Base-by-base conservation (phyloP, 2,329 filamentous ascomycete genomes). In the Apiospora malaysiana region DNA sequence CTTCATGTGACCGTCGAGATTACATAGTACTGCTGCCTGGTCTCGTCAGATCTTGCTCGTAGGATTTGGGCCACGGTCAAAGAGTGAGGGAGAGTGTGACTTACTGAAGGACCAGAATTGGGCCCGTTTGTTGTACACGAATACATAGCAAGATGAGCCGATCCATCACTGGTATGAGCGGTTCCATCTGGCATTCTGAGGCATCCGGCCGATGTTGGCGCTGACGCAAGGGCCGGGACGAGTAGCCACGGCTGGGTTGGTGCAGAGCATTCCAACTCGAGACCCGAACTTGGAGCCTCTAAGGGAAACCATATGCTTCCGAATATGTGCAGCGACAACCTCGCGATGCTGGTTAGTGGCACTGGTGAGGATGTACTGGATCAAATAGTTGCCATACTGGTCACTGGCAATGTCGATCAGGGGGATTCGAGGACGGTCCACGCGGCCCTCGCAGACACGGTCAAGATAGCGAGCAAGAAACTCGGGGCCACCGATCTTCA, bases 271-370 rank as follows among this genome's bases (percentile, higher is more conserved):
- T 43, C 96, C 96, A 73, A 99, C 96, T 71, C 96, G 94, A 72
- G 96, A 99, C 72, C 96, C 96, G 81, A 98, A 99, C 82, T 99
- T 99, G 79, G 96, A 98, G 71, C 96, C 96, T 72, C 96, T 93
- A 67, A 99, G 92, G 70, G 96, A 99, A 10, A 99, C 96, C 96
- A 99, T 99, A 82, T 99, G 96, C 88, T 98, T 98, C 77, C 94
- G 93, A 77, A 99, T 97, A 79, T 99, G 96, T 70, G 91, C 91
- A 66, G 95, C 94, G 74, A 99, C 96, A 74, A 97, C 86, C 80
- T 99, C 97, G 71, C 94, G 93, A 80, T 98, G 96, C 80, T 97
- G 94, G 70, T 92, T 86, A 71, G 91, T 90, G 72, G 94, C 92
- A 80, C 98, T 93, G 76, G 94, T 95, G 78, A 99, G 87, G 78